Percentiles rank a stretch among this genome's conserved stretches.
Evolutionary conservation across 1,284 basidiomycete species (phyloP).

Genomic region (Moesziomyces sp.): DNA sequence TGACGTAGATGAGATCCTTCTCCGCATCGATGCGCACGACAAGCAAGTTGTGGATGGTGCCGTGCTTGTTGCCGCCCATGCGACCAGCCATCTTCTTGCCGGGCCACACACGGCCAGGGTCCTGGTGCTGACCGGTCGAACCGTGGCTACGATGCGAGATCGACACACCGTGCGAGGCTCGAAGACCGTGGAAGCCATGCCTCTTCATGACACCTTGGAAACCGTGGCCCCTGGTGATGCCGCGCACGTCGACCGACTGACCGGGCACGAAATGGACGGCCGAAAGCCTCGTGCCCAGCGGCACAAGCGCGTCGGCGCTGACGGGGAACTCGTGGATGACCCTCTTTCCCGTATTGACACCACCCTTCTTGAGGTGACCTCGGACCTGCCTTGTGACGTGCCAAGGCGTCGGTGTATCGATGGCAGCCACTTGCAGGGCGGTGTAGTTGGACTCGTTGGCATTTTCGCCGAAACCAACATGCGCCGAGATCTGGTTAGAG

Average conservation of each 20-base stretch:
- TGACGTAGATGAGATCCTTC: conserved; percentile 87
- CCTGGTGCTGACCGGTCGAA: conserved; percentile 88
- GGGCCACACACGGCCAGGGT: conserved; percentile 92
- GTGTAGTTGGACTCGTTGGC: conserved; percentile 40
- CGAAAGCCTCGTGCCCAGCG: conserved; percentile 87
- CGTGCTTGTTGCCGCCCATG: conserved; percentile 76
- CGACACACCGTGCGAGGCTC: conserved; percentile 96
- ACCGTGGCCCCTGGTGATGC: conserved; percentile 94
- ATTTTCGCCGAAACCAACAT: conserved; percentile 36
- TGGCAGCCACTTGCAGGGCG: conserved; percentile 70
- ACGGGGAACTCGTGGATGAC: conserved; percentile 90
- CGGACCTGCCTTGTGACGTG: conserved; percentile 83
- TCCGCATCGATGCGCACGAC: conserved; percentile 87
- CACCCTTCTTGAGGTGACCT: conserved; percentile 87
- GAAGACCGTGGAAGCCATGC: conserved; percentile 90
- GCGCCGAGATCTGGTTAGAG: conserved; percentile 56
- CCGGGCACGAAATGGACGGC: conserved; percentile 97
- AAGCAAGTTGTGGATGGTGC: conserved; percentile 78
- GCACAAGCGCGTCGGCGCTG: conserved; percentile 86
- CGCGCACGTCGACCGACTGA: conserved; percentile 92
- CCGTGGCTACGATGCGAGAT: conserved; percentile 92
- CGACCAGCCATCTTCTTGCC: conserved; percentile 99
- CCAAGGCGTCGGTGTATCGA: conserved; percentile 71
- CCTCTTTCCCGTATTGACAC: conserved; percentile 81
- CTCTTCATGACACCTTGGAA: conserved; percentile 98